A percentile compares a stretch with the other conserved stretches of the same genome.
Conservation (phyloP, 805 yeast genomes). For the Wickerhamomyces rabaulensis region DNA sequence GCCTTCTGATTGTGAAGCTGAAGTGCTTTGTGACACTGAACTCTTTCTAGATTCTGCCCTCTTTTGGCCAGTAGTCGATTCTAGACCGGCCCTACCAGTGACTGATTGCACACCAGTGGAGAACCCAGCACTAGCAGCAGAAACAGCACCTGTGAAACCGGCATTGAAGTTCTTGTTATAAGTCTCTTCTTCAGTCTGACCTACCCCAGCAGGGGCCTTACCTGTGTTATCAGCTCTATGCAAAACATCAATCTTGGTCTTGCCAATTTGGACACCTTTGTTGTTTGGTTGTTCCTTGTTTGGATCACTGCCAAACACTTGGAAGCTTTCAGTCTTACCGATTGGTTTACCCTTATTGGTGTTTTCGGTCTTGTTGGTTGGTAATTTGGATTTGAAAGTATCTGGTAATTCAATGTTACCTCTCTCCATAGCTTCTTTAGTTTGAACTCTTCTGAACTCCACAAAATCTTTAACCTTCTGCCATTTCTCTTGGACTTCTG, state of each 20-base stretch:
- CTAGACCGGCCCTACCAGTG: constrained; percentile 4
- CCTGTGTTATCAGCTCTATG: neutral
- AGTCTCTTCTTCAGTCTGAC: neutral
- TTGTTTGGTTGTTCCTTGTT: neutral
- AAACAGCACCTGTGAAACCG: constrained; percentile 1
- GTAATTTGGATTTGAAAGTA: neutral
- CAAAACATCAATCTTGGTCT: neutral
- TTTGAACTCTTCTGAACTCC: constrained; percentile 33
- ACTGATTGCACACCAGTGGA: constrained; percentile 2
- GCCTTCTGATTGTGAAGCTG: neutral
- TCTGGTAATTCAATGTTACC: neutral
- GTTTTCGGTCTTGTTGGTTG: neutral
- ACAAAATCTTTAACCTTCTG: constrained; percentile 33
- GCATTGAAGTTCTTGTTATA: constrained; percentile 7
- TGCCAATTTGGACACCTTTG: neutral
- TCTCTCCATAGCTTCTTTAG: constrained; percentile 20
- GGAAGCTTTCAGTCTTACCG: constrained; percentile 5
- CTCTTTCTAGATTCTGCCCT: neutral
- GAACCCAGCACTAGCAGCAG: constrained; percentile 7
- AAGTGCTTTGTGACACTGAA: too few species aligned
- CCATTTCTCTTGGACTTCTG: constrained; percentile 31
- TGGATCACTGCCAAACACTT: constrained; percentile 3
- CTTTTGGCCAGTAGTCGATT: neutral
- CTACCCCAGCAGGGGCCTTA: neutral
- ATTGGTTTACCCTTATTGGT: neutral